Conservation (phyloP, 1,139 yeast genomes). For the Suhomyces atakaporum region DNA sequence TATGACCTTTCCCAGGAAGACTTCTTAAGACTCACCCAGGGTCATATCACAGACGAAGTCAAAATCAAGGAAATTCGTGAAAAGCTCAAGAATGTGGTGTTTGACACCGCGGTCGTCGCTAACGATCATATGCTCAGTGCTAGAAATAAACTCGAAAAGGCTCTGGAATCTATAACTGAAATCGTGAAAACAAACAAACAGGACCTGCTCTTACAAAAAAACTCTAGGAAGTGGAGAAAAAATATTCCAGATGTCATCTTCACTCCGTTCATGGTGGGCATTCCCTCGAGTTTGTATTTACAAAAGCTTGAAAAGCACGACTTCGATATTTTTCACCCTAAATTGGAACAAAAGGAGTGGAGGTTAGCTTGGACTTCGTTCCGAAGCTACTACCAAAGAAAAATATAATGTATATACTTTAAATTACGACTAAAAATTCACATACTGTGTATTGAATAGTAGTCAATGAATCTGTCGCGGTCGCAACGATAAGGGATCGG, state of each 20-base stretch:
- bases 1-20: conserved; percentile 65
- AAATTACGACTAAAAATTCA: too few relatives aligned
- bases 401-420: conserved; percentile 19
- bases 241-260: conserved; percentile 66
- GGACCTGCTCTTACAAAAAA: conserved; percentile 34
- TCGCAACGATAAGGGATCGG: too few relatives aligned
- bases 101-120: conserved; percentile 71
- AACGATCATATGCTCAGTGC: conserved; percentile 81
- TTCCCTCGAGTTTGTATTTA: conserved; percentile 67
- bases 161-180: conserved; percentile 35
- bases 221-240: conserved; percentile 42
- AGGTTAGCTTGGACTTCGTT: conserved; percentile 69
- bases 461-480: too few relatives aligned
- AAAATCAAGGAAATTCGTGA: conserved; percentile 32
- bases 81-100: conserved; percentile 59
- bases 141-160: conserved; percentile 47
- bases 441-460: too few relatives aligned
- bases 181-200: conserved; percentile 26
- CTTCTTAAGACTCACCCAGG: conserved; percentile 52
- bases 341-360: conserved; percentile 64
- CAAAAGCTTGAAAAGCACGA: conserved; percentile 60
- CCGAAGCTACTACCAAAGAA: conserved; percentile 49
- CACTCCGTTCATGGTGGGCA: conserved; percentile 65
- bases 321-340: conserved; percentile 59
- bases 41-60: conserved; percentile 34